Base-by-base conservation (phyloP, 1,284 basidiomycete genomes). In the Vanrija sp. region DNA sequence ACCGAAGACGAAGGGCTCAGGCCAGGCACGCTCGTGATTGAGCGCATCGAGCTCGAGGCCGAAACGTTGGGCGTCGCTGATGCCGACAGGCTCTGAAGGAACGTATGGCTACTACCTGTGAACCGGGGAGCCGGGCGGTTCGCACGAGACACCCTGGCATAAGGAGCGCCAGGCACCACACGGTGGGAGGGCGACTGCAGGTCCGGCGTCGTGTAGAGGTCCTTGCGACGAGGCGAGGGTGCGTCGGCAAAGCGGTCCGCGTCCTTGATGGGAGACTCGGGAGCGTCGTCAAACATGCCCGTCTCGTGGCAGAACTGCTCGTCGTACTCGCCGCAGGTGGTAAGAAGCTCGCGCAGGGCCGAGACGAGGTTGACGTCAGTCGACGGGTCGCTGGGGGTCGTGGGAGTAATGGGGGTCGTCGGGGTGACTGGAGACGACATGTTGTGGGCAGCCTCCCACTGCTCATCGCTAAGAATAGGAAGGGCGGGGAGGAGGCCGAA, bases 401-500 rank as follows among this genome's bases (percentile, higher is more conserved):
- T 34, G 43, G 55, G 43, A 18, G 56, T 47, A 38, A 50, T 51
- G 19, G 58, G 56, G 21, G 61, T 58, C 28, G 49, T 40, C 10
- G 62, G 58, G 5, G 57, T 47, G 29, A n/a, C 14, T 12, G 48
- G 23, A 3, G 51, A 25, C 18, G 59, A 34, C 5, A 57, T 38
- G 3, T 19, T 43, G 4, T 29, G 51, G 7, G 55, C 44, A 6
- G 44, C 43, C 19, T 46, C 25, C 40, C 57, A 65, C 23, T 63
- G 58, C 12, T 43, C 47, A 2, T 58, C 40, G 2, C 61, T 52
- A 3, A 63, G 49, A 46, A 68, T 65, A 1, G 61, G 59, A 7
- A 66, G 55, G 2, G 67, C n/a, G 9, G 66, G 63, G 10, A 68
- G 49, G 12, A 65, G 59, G 9, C 18, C 26, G 7, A 38, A 14